Percentiles rank a stretch among this genome's conserved stretches.
Conservation (phyloP, 116 monocot genomes). For the Dioscorea cayenensis region DNA sequence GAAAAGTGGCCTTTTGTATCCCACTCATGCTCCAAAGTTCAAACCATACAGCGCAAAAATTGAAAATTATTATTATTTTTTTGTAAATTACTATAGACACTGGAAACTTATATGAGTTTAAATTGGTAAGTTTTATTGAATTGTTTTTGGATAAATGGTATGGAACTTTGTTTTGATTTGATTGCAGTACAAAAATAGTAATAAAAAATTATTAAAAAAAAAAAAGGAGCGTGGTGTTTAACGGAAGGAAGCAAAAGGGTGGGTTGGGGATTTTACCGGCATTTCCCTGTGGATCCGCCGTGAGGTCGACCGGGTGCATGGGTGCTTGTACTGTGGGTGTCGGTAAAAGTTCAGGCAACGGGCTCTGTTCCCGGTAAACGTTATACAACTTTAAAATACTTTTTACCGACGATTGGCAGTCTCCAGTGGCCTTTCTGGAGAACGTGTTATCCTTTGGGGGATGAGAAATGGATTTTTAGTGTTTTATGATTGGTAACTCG, state of each 20-base stretch:
- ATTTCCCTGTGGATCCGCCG: constrained; percentile 1
- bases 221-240: too few relatives aligned
- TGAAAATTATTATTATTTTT: not conserved
- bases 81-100: not conserved
- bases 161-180: too few relatives aligned
- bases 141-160: too few relatives aligned
- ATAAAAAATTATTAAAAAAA: too few relatives aligned
- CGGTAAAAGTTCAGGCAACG: not conserved
- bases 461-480: too few relatives aligned
- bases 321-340: not conserved
- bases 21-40: not conserved
- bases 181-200: too few relatives aligned
- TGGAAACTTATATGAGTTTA: not conserved
- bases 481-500: too few relatives aligned
- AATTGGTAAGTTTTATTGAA: not conserved
- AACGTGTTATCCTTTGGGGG: too few relatives aligned
- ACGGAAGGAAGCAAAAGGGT: not conserved
- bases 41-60: not conserved
- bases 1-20: not conserved
- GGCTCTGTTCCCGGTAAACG: not conserved
- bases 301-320: constrained; percentile 2
- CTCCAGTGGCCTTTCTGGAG: not conserved
- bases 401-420: not conserved
- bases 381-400: not conserved
- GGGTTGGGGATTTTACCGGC: not conserved